These are phyloP conservation scores for Ascoidea asiatica DNA, from an alignment of 805 yeast genomes.

Conservation along the genomic window DNA sequence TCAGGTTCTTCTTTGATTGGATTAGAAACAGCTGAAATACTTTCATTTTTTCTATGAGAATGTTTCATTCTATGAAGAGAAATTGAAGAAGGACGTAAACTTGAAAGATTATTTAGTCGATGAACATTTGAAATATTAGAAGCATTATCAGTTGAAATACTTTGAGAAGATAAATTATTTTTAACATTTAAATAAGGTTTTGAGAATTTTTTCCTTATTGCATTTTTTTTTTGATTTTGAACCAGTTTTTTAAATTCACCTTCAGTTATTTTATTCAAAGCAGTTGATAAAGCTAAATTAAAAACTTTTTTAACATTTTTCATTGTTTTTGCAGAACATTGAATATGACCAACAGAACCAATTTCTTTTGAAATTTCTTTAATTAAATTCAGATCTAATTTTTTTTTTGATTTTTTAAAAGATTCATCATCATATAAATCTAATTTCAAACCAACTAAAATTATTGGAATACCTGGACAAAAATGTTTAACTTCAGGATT, in stretches of 20 bases:
- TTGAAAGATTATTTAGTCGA: not conserved
- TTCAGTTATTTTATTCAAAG: not conserved
- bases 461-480: conserved; percentile 66
- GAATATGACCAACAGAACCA: conserved; percentile 60
- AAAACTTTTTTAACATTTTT: conserved; percentile 58
- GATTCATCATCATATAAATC: conserved; percentile 30
- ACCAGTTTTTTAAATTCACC: not conserved
- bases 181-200: not conserved
- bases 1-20: not conserved
- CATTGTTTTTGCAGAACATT: conserved; percentile 67
- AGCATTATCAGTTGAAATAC: not conserved
- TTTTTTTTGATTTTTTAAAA: conserved; percentile 9
- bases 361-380: conserved; percentile 40
- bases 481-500: conserved; percentile 74
- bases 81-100: not conserved
- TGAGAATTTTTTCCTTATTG: not conserved
- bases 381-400: conserved; percentile 32
- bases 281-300: conserved; percentile 30
- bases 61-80: not conserved
- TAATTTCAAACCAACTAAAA: conserved; percentile 72
- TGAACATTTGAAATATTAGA: not conserved
- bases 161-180: not conserved
- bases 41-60: not conserved
- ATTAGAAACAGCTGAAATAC: not conserved
- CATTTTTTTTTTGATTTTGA: not conserved